Evolutionary conservation across 2,329 filamentous ascomycete species (phyloP).

Genomic region (Fusarium equiseti): DNA sequence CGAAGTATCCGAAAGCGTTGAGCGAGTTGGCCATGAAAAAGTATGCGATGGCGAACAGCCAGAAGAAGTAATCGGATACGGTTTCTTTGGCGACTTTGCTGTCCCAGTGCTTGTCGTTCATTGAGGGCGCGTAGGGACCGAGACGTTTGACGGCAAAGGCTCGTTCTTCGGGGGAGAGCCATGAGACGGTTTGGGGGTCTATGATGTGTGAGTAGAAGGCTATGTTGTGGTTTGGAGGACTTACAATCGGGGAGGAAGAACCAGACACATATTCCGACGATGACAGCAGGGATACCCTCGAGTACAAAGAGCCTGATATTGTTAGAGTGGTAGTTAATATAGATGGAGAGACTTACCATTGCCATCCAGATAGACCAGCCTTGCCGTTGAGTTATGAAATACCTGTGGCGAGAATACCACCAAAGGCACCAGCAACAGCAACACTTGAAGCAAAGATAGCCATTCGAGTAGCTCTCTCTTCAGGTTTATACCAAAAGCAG

Average conservation of each 20-base stretch:
- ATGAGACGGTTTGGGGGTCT: constrained; percentile 51
- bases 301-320: constrained; percentile 71
- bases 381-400: constrained; percentile 62
- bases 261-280: constrained; percentile 50
- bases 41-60: constrained; percentile 50
- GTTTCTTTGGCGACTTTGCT: constrained; percentile 50
- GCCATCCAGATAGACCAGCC: constrained; percentile 66
- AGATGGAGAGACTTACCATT: constrained; percentile 44
- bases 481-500: constrained; percentile 72
- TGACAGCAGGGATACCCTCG: constrained; percentile 51
- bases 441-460: constrained; percentile 71
- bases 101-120: constrained; percentile 53
- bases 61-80: constrained; percentile 51
- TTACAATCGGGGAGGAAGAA: constrained; percentile 51
- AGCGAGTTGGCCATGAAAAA: constrained; percentile 53
- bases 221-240: rapidly evolving
- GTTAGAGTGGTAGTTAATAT: neutral
- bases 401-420: constrained; percentile 67
- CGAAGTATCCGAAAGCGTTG: constrained; percentile 53
- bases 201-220: neutral
- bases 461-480: constrained; percentile 69
- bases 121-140: constrained; percentile 51
- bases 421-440: constrained; percentile 70
- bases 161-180: constrained; percentile 51
- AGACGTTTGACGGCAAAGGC: constrained; percentile 53